Conservation (phyloP, 805 yeast genomes). For the Starmera dryadoides region DNA sequence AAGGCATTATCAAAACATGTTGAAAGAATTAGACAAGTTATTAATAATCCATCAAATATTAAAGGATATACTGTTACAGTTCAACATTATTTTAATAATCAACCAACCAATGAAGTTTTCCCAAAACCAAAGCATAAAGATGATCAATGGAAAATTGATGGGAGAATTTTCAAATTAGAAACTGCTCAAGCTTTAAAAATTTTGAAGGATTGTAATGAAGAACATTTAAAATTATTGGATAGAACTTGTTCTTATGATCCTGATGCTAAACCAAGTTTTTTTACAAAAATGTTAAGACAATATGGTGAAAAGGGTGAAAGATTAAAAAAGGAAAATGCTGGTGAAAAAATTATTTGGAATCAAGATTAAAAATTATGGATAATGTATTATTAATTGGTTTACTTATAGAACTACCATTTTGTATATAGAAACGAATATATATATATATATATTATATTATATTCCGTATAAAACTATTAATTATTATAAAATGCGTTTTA, state of each 20-base stretch:
- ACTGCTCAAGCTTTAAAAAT: slow-evolving; percentile 9
- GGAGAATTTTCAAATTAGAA: slow-evolving; percentile 4
- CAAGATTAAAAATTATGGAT: slow-evolving; percentile 7
- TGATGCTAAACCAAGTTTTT: not conserved
- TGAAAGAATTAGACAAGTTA: not conserved
- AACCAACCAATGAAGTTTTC: slow-evolving; percentile 12
- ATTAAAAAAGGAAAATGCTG: not conserved
- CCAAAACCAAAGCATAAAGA: slow-evolving; percentile 16
- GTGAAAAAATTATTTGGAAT: slow-evolving; percentile 14
- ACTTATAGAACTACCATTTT: too few relatives aligned
- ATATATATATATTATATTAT: too few relatives aligned
- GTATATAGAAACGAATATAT: too few relatives aligned
- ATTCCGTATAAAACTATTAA: too few relatives aligned
- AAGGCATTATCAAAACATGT: not conserved
- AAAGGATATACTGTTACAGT: slow-evolving; percentile 32
- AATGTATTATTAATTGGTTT: too few relatives aligned
- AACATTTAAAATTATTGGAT: slow-evolving; percentile 17
- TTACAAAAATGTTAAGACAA: slow-evolving; percentile 19
- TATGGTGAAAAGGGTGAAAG: slow-evolving; percentile 22
- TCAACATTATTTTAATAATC: slow-evolving; percentile 29
- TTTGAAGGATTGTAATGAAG: slow-evolving; percentile 18
- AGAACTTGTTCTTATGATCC: slow-evolving; percentile 11
- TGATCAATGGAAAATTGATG: slow-evolving; percentile 26
- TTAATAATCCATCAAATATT: slow-evolving; percentile 15
- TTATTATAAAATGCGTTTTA: too few relatives aligned